Conservation (phyloP, 2,329 filamentous ascomycete species). For the Xylariaceae sp. region DNA sequence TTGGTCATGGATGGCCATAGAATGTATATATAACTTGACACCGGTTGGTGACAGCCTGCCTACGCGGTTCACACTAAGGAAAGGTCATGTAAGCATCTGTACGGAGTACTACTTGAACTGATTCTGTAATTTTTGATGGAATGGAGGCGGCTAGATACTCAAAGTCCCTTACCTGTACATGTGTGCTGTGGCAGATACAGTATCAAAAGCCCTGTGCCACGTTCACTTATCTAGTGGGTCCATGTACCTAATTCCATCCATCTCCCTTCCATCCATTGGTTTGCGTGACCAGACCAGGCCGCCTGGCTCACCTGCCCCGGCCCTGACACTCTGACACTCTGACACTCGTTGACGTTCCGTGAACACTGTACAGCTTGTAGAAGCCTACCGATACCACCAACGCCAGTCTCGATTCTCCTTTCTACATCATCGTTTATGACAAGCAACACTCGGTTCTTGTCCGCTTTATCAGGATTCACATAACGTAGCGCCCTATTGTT, state of each 20-base stretch:
- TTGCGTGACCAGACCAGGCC: neutral
- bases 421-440: constrained; percentile 27
- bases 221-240: neutral
- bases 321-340: too few relatives aligned
- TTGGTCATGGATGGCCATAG: too few relatives aligned
- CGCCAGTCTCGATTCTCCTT: constrained; percentile 29
- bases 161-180: too few relatives aligned
- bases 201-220: neutral
- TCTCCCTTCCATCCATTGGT: neutral
- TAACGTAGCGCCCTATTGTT: constrained; percentile 10
- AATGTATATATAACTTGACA: too few relatives aligned
- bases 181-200: too few relatives aligned
- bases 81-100: too few relatives aligned
- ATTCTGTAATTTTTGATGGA: too few relatives aligned
- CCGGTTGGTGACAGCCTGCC: too few relatives aligned
- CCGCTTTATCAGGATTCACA: constrained; percentile 12
- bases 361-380: constrained; percentile 25
- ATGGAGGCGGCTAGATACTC: too few relatives aligned
- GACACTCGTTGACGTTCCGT: constrained; percentile 25
- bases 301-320: too few relatives aligned
- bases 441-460: constrained; percentile 13
- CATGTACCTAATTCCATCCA: neutral
- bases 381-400: constrained; percentile 12
- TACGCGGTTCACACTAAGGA: too few relatives aligned
- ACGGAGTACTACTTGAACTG: too few relatives aligned